phyloP scores from a whole-genome alignment of 148 eudicot species.

The Arctostaphylos glauca region DNA sequence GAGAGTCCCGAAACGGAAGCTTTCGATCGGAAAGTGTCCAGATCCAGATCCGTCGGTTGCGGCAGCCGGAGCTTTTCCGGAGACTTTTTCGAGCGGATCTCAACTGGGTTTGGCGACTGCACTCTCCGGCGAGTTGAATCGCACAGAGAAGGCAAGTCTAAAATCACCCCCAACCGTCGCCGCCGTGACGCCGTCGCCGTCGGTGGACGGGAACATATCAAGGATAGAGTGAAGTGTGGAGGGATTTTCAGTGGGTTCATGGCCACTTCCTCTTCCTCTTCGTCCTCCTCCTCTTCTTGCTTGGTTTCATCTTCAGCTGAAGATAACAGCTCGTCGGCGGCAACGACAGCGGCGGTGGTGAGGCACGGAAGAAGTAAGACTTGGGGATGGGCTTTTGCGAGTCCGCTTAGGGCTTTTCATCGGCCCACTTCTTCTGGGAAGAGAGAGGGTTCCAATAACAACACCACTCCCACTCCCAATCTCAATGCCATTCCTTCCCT shows the following conservation, averaged over 20 bases:
- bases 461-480: conserved; percentile 18
- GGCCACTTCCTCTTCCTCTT: conserved; percentile 57
- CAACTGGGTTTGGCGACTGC: conserved; percentile 92
- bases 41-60: conserved; percentile 96
- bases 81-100: conserved; percentile 75
- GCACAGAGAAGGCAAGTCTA: conserved; percentile 55
- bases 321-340: not conserved
- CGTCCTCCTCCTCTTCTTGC: conserved; percentile 51
- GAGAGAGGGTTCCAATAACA: conserved; percentile 20
- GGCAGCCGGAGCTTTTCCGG: conserved; percentile 92
- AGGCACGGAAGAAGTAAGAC: conserved; percentile 55
- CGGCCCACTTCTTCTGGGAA: conserved; percentile 26
- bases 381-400: conserved; percentile 92
- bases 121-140: conserved; percentile 85
- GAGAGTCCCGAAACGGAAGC: conserved; percentile 31
- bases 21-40: conserved; percentile 45
- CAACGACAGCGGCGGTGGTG: not conserved
- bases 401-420: conserved; percentile 72
- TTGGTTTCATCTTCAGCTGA: conserved; percentile 23
- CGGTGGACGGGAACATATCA: conserved; percentile 28
- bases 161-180: conserved; percentile 18
- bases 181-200: not conserved
- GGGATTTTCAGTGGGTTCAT: conserved; percentile 78
- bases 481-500: conserved; percentile 77
- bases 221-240: conserved; percentile 71